Conservation (phyloP, 2,329 filamentous ascomycete species). For the Claviceps arundinis region DNA sequence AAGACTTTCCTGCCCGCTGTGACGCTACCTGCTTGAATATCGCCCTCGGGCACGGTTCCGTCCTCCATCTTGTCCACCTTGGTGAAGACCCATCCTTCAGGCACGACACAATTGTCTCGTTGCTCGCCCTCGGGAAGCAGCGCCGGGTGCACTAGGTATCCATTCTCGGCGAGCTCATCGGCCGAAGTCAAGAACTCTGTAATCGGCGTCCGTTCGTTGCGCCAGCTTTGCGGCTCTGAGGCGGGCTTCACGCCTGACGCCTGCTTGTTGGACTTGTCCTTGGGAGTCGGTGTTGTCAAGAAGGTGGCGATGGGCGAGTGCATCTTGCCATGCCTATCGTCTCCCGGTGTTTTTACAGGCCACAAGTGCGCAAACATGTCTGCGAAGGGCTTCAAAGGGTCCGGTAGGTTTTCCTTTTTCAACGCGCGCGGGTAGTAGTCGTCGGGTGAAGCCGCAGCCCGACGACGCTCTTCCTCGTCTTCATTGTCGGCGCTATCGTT, state of each 20-base stretch:
- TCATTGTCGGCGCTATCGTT: slow-evolving; percentile 4
- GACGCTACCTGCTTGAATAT: slow-evolving; percentile 69
- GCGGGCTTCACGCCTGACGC: slow-evolving; percentile 40
- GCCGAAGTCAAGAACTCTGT: slow-evolving; percentile 62
- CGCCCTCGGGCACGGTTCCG: slow-evolving; percentile 51
- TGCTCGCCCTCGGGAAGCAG: slow-evolving; percentile 49
- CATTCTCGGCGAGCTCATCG: slow-evolving; percentile 67
- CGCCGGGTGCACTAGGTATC: slow-evolving; percentile 73
- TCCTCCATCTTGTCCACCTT: slow-evolving; percentile 52
- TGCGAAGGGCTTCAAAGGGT: slow-evolving; percentile 51
- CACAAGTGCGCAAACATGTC: slow-evolving; percentile 80
- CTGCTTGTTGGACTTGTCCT: slow-evolving; percentile 45
- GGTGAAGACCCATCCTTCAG: slow-evolving; percentile 75
- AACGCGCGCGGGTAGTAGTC: slow-evolving; percentile 46
- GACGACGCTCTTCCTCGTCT: slow-evolving; percentile 15
- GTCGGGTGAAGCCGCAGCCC: slow-evolving; percentile 34
- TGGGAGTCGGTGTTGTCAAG: slow-evolving; percentile 59
- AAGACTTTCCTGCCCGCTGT: slow-evolving; percentile 69
- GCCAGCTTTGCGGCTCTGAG: slow-evolving; percentile 51
- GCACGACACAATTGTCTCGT: slow-evolving; percentile 35
- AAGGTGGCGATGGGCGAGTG: slow-evolving; percentile 82
- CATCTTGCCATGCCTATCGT: slow-evolving; percentile 66
- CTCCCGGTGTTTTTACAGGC: slow-evolving; percentile 79
- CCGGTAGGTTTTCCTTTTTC: slow-evolving; percentile 35
- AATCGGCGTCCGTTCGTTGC: slow-evolving; percentile 66